These are phyloP conservation scores for Oryza glumipatula DNA, from an alignment of 176 grass and related monocot genomes.

Conservation along the genomic window DNA sequence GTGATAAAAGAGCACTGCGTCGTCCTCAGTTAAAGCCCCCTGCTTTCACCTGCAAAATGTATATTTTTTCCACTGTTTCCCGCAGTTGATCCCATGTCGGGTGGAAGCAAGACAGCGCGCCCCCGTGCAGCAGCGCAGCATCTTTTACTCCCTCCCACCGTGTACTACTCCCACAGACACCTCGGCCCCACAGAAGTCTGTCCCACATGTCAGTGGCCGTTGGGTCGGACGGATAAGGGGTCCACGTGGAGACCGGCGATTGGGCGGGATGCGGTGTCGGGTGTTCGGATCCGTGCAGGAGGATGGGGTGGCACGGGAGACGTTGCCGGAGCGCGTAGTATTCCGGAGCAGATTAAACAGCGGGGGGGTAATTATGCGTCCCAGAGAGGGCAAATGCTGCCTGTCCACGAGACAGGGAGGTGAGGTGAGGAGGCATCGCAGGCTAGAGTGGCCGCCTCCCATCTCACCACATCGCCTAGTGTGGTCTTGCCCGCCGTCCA, in stretches of 20 bases:
- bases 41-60: neutral
- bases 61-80: neutral
- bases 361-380: slow-evolving; percentile 27
- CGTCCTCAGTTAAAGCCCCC: neutral
- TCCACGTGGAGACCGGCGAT: neutral
- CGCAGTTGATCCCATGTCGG: slow-evolving; percentile 27
- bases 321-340: neutral
- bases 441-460: neutral
- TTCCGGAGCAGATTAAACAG: neutral
- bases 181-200: neutral
- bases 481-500: neutral
- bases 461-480: neutral
- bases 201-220: neutral
- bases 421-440: neutral
- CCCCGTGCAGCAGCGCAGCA: neutral
- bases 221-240: neutral
- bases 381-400: neutral
- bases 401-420: slow-evolving; percentile 14
- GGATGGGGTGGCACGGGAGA: neutral
- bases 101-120: slow-evolving; percentile 37
- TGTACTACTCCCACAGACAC: neutral
- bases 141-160: neutral
- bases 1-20: neutral
- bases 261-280: neutral
- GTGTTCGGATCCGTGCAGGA: neutral